Evolutionary conservation across 2,329 filamentous ascomycete genomes (phyloP).

Genomic region (Cercospora beticola): DNA sequence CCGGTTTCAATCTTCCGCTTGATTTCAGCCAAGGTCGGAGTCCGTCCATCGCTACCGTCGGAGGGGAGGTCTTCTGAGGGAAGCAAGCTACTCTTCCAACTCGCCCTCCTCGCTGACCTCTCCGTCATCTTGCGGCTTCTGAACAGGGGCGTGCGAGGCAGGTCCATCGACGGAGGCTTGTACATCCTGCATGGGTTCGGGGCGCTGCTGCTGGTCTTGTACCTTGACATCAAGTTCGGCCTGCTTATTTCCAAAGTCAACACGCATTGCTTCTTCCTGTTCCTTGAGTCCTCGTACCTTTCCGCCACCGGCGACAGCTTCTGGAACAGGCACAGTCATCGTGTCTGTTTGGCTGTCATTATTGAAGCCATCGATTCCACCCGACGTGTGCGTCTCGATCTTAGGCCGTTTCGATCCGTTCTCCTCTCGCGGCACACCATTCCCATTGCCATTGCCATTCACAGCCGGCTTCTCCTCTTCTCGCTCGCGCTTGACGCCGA

Average conservation of each 20-base stretch:
- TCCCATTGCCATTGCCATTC: slow-evolving; percentile 23
- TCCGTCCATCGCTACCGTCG: background rate
- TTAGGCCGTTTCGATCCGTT: slow-evolving; percentile 26
- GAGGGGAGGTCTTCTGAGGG: background rate
- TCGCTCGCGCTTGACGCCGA: slow-evolving; percentile 34
- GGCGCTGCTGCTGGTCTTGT: slow-evolving; percentile 1
- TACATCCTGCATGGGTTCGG: slow-evolving; percentile 4
- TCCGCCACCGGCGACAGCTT: slow-evolving; percentile 13
- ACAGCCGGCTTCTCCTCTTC: slow-evolving; percentile 30
- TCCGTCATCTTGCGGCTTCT: slow-evolving; percentile 26
- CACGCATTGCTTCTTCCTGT: slow-evolving; percentile 31
- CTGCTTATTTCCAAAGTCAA: slow-evolving; percentile 32
- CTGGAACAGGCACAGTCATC: slow-evolving; percentile 12
- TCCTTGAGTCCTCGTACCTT: slow-evolving; percentile 19
- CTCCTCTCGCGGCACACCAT: slow-evolving; percentile 27
- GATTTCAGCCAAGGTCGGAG: background rate
- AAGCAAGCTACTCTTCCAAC: slow-evolving; percentile 43
- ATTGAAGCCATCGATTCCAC: slow-evolving; percentile 6
- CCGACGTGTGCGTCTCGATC: slow-evolving; percentile 13
- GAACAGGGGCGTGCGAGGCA: slow-evolving; percentile 7
- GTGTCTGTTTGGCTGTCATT: slow-evolving; percentile 5
- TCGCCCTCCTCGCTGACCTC: slow-evolving; percentile 50
- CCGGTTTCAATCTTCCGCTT: background rate
- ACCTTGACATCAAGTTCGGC: slow-evolving; percentile 27
- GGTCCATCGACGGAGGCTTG: slow-evolving; percentile 7